Base-by-base conservation (phyloP, 495 filamentous ascomycete species). In the Neurospora hispaniola region DNA sequence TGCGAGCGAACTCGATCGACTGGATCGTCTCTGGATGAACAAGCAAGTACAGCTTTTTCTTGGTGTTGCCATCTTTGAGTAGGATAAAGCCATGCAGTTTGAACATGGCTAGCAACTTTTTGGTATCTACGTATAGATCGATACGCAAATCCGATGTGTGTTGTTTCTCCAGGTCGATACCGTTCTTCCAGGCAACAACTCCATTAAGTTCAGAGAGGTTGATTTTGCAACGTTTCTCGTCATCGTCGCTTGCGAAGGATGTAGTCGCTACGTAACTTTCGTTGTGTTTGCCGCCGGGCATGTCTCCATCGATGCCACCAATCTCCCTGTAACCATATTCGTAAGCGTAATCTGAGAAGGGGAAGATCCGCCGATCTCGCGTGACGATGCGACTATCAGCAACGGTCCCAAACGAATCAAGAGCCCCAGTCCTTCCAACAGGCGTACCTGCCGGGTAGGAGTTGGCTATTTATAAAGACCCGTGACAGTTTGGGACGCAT, bases 21-120 rank as follows among this genome's bases (percentile, higher is more conserved):
- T 70, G 71, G 11, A 70, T 46, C 9, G 4, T 16, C 46, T 73
- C 71, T 70, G 71, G 71, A 44, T 73, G 7, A 5, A 73, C 4
- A 6, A 70, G 40, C 1, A 73, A 39, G 7, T 18, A 7, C 35
- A 73, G 12, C 6, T 12, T 41, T 14, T 46, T 2, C 38, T 72
- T 48, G 20, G 20, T 39, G 35, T 72, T 69, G 71, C 40, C 5
- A n/a, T 43, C 14, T 23, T 69, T 48, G 40, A 69, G 62, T 69
- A 5, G 27, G 9, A 69, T 11, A 35, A 10, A 72, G 3, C 71
- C 62, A n/a, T 69, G 42, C 31, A 72, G n/a, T 2, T 27, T 42
- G 44, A 72, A 73, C 10, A 73, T 9, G 62, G 71, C 73, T 46
- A 35, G 14, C 3, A 6, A 39, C 35, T 74, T 8, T 1, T 48